Evolutionary conservation across 2,329 filamentous ascomycete genomes (phyloP), one percentile per base, ranked within the genome.

Genomic region (Aspergillus clavatus): DNA sequence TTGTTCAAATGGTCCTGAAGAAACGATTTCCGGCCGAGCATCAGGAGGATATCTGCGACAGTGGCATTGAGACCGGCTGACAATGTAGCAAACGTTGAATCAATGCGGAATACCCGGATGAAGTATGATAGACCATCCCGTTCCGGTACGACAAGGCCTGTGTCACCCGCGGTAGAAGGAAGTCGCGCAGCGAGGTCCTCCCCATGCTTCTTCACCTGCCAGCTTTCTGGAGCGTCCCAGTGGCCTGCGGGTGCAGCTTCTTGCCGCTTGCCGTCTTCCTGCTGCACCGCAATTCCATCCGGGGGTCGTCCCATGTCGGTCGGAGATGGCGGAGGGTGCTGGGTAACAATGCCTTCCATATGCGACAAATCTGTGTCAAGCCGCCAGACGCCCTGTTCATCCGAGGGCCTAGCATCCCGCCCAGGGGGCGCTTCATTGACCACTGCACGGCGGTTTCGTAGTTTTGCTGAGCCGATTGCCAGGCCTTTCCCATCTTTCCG

Each of bases 191-290:
- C 56, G n/a, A 62, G 47, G 33, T 71, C 68, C 19, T 72, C 69
- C 29, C 59, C 59, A 29, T 73, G 69, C 46, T 82, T 83, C 55
- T 87, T 87, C 21, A 97, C 91, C 40, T 87, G 89, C 93, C 93
- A 98, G 64, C 90, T 96, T 66, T 97, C 91, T 1, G 93, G 91
- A 3, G 90, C 90, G 65, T 94, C 87, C 91, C 91, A 98, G 3
- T 81, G 81, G 1, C 83, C 82, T 29, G 64, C 69, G 40, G 71
- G 66, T 27, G 58, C n/a, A 48, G 18, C 66, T 24, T 70, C 66
- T 18, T 58, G 52, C 21, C 67, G 62, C 12, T 48, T 56, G 23
- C 51, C 42, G n/a, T 58, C 53, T 31, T 64, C 55, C 19, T 56
- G 55, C 18, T 62, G 63, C n/a, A 56, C 47, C 33, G 55, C 43